Base-by-base conservation (phyloP, 2,329 filamentous ascomycete genomes). In the Pseudomassariella vexata region DNA sequence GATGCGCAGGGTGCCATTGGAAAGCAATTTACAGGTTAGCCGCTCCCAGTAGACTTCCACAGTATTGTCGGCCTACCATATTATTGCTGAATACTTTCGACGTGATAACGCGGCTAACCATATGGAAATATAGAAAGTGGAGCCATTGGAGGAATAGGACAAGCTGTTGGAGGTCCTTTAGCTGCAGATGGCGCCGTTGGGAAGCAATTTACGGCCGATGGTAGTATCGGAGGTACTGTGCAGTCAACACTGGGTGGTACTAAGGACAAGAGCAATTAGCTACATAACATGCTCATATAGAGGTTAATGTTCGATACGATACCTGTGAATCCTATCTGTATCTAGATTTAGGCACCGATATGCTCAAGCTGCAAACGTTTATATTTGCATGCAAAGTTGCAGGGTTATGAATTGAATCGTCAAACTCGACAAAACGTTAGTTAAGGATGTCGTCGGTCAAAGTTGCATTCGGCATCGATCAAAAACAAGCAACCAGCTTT, bases 121-220 rank as follows among this genome's bases (percentile, higher is more conserved):
- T 9, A 21, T 10, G 0, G 6, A 6, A 1, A 3, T 5, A 2
- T 12, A 66, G 62, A 61, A 22, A 47, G 67, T 5, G 70, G 71
- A 12, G 57, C 60, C 0, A 50, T 76, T n/a, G 71, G 72, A 6
- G 62, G 68, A 9, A 55, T 62, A 3, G 69, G 63, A 0, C 57
- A 73, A 48, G 63, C 61, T 37, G 55, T 76, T 6, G 70, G 73
- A 0, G 68, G 68, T 0, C 66, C 66, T 0, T 48, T 73, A 18
- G 57, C 53, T 22, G 70, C 70, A 42, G 66, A 74, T 3, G 71
- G 73, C 1, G 45, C 60, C 7, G 63, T 77, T 34, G 72, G 73
- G 14, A 69, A 67, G 35, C 69, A 73, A 40, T 78, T 77, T 42
- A 74, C 70, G 1, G 48, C 60, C 0, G 65, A 71, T 26, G 70